A percentile compares a stretch with the other conserved stretches of the same genome.
These are phyloP conservation scores for Aspergillus amoenus DNA, from an alignment of 2,329 filamentous ascomycete genomes.

Conservation along the genomic window DNA sequence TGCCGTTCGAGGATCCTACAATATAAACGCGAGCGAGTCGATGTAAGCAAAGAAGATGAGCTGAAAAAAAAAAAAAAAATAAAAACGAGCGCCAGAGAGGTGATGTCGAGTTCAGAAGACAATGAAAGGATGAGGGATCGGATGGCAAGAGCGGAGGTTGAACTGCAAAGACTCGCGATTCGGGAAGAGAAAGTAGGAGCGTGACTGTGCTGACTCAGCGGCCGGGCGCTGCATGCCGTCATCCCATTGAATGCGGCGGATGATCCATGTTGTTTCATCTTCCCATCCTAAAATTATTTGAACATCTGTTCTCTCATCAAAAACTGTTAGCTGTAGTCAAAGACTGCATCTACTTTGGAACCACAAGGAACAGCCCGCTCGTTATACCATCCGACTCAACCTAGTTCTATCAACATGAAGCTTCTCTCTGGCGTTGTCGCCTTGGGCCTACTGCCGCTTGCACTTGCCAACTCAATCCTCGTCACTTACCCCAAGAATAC, in stretches of 20 bases:
- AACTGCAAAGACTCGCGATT: conserved; percentile 9
- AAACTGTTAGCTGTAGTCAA: background rate
- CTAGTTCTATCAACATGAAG: conserved; percentile 56
- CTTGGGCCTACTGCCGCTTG: conserved; percentile 58
- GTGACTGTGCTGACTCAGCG: conserved; percentile 14
- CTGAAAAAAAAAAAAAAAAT: background rate
- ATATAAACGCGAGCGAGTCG: background rate
- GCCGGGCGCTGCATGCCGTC: conserved; percentile 3
- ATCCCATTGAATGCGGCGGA: background rate
- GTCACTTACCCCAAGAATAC: conserved; percentile 72
- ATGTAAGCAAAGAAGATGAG: background rate
- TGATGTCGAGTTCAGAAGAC: background rate
- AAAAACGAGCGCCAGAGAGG: background rate
- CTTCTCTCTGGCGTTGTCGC: conserved; percentile 56
- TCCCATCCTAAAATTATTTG: too few relatives aligned
- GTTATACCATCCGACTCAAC: background rate
- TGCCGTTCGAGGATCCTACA: background rate
- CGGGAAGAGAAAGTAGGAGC: conserved; percentile 10
- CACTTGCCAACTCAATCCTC: conserved; percentile 73
- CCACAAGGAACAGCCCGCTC: background rate
- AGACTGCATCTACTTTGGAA: background rate
- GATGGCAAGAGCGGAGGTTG: background rate
- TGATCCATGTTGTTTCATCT: too few relatives aligned
- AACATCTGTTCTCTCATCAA: background rate
- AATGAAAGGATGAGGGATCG: background rate